Evolutionary conservation across 352 stramenopile genomes (phyloP).

Genomic region (Saprolegnia parasitica): DNA sequence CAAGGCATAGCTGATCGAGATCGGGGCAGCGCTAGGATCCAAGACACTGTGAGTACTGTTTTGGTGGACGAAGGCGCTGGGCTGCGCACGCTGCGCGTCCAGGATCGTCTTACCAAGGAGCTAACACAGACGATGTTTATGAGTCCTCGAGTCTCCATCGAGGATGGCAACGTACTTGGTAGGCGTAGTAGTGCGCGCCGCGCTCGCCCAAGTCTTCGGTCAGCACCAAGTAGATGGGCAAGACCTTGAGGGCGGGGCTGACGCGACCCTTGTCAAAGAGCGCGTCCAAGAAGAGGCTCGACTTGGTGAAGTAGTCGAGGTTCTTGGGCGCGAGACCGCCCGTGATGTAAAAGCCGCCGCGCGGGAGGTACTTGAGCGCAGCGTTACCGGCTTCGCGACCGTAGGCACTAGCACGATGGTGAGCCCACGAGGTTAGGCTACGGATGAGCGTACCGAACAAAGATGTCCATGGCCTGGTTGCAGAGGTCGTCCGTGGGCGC

Average conservation of each 20-base stretch:
- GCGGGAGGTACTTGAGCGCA: constrained; percentile 94
- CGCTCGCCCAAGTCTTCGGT: constrained; percentile 88
- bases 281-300: constrained; percentile 71
- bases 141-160: constrained; percentile 10
- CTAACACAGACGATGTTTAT: not conserved
- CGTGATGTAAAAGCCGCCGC: constrained; percentile 95
- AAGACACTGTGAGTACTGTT: constrained; percentile 8
- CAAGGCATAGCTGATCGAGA: constrained; percentile 15
- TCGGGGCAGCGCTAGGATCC: not conserved
- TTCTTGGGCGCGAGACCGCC: constrained; percentile 97
- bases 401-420: constrained; percentile 64
- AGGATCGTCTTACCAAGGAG: constrained; percentile 20
- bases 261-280: constrained; percentile 89
- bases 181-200: constrained; percentile 85
- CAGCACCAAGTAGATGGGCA: constrained; percentile 86
- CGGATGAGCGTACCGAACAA: constrained; percentile 71
- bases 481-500: constrained; percentile 78
- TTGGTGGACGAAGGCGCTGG: not conserved
- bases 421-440: constrained; percentile 5
- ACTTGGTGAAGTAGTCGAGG: constrained; percentile 89
- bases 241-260: constrained; percentile 57
- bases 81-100: constrained; percentile 3
- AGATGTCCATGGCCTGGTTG: constrained; percentile 91
- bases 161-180: constrained; percentile 44
- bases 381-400: constrained; percentile 91